Base-by-base conservation (phyloP, 176 grass and related monocot genomes). In the Urochloa ruziziensis region DNA sequence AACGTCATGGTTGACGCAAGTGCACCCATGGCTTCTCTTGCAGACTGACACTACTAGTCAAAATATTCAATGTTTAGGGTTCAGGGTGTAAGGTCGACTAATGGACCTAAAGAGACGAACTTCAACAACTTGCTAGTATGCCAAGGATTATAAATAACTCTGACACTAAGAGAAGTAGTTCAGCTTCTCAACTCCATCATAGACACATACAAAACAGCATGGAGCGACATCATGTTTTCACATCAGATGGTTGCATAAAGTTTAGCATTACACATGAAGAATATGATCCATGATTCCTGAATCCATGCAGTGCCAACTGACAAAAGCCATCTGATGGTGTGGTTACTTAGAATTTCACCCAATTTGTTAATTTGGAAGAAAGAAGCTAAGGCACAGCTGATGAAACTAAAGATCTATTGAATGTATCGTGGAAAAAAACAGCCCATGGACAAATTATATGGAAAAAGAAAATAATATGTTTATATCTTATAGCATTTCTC, bases 381-480 rank as follows among this genome's bases (percentile, higher is more conserved):
- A 81, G 21, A 81, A 11, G 62, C 25, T 67, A 75, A 10, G 15
- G 42, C 15, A 35, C 5, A 74, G 34, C 4, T 35, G 35, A 66
- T 81, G 23, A 67, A 84, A 67, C 32, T 33, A 67, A 74, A 66
- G 15, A 21, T 25, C 27, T 28, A 28, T 1, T 25, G 29, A 33
- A 29, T 48, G 47, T 34, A 49, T 52, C 34, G 10, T 10, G 7
- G 43, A 19, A 43, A 16, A 56, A 4, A 35, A n/a, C 14, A 9
- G 32, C 43, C 46, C 32, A 46, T 58, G 23, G n/a, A 60, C 11
- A 87, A 75, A 76, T 70, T 36, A 68, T 51, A 70, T 82, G 17
- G 17, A 59, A 80, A 62, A 82, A 23, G 2, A 63, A 33, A 40
- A 29, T 27, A 68, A 36, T 25, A 47, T 40, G 10, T 24, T 59